These are phyloP conservation scores for Anthostomella pinea DNA, from an alignment of 2,329 filamentous ascomycete genomes.

Conservation along the genomic window DNA sequence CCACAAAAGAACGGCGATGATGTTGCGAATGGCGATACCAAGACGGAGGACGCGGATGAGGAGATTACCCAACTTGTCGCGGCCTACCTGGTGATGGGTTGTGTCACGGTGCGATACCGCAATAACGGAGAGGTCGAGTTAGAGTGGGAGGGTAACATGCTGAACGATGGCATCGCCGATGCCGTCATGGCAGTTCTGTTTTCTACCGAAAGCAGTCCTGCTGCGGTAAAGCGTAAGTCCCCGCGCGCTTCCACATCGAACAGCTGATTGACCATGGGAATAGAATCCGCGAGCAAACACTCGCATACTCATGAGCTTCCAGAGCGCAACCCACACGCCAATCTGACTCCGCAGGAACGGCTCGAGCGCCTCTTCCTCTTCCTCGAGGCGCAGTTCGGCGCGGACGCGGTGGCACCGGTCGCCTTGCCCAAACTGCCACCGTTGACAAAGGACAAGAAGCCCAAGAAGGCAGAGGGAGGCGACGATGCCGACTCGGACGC, in stretches of 20 bases:
- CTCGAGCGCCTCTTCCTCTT: slow-evolving; percentile 89
- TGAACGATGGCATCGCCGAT: slow-evolving; percentile 98
- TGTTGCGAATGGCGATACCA: slow-evolving; percentile 28
- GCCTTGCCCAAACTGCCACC: slow-evolving; percentile 56
- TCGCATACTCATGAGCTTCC: slow-evolving; percentile 50
- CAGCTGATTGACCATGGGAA: slow-evolving; percentile 13
- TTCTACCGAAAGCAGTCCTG: slow-evolving; percentile 89
- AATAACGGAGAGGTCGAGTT: slow-evolving; percentile 79
- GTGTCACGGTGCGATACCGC: slow-evolving; percentile 76
- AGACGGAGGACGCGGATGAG: slow-evolving; percentile 61
- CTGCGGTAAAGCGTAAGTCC: slow-evolving; percentile 80
- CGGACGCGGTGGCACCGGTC: slow-evolving; percentile 77
- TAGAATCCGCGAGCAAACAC: slow-evolving; percentile 60
- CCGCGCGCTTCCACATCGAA: slow-evolving; percentile 3
- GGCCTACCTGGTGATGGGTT: slow-evolving; percentile 80
- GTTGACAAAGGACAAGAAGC: slow-evolving; percentile 33
- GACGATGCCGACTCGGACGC: slow-evolving; percentile 35
- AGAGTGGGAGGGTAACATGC: slow-evolving; percentile 96
- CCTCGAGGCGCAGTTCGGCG: slow-evolving; percentile 92
- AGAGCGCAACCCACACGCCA: slow-evolving; percentile 68
- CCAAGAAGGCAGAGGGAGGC: slow-evolving; percentile 28
- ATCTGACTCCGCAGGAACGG: slow-evolving; percentile 69
- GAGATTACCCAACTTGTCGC: slow-evolving; percentile 55
- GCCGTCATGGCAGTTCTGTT: slow-evolving; percentile 91
- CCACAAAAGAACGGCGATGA: slow-evolving; percentile 39